phyloP scores from a whole-genome alignment of 345 rosid species.

The Barbarea vulgaris region DNA sequence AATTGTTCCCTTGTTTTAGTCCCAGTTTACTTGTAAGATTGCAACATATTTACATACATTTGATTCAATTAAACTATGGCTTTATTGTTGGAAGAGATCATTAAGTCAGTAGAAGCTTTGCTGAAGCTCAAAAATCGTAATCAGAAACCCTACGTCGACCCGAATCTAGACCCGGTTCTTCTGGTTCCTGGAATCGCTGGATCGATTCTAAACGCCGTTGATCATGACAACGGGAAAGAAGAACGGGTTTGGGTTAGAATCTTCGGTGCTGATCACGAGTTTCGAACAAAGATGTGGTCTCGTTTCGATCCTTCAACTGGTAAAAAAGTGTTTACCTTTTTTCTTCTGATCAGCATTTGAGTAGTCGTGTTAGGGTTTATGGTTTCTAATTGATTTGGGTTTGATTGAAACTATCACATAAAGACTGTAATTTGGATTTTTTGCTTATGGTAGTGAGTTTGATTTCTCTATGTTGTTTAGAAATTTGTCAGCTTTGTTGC shows the following conservation, averaged over 20 bases:
- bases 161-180: constrained; percentile 85
- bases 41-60: too few species aligned
- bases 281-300: constrained; percentile 90
- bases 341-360: too few species aligned
- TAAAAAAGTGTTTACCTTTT: constrained; percentile 16
- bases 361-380: too few species aligned
- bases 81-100: constrained; percentile 66
- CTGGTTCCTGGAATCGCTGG: constrained; percentile 94
- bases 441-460: not conserved
- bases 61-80: constrained; percentile 50
- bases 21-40: too few species aligned
- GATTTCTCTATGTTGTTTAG: not conserved
- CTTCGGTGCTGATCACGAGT: constrained; percentile 72
- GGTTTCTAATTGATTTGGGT: too few species aligned
- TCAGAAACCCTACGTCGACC: constrained; percentile 71
- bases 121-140: constrained; percentile 52
- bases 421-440: not conserved
- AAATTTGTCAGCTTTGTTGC: not conserved
- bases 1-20: too few species aligned
- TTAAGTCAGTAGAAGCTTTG: constrained; percentile 73
- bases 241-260: constrained; percentile 95
- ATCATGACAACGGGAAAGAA: constrained; percentile 52
- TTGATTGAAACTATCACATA: too few species aligned
- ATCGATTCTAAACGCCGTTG: constrained; percentile 77
- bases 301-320: constrained; percentile 85